phyloP scores from a whole-genome alignment of 495 filamentous ascomycete genomes.

The Tuber brumale region DNA sequence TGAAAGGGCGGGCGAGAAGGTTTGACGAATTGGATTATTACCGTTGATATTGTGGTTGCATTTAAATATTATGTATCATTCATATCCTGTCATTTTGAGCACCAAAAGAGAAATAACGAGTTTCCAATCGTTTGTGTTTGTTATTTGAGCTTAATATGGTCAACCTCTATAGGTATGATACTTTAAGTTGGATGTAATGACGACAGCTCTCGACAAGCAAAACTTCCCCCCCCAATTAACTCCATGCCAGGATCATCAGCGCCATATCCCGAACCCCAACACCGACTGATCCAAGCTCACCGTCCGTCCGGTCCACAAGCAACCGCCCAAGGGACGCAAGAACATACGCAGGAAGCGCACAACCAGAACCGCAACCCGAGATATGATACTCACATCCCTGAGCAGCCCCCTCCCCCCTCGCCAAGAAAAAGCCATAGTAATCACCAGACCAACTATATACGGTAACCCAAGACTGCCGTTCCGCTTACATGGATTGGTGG shows the following conservation, averaged over 20 bases:
- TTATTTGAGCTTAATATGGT: neutral
- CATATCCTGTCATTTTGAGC: neutral
- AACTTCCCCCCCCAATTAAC: too few relatives aligned
- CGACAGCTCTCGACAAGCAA: neutral
- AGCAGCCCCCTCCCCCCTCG: too few relatives aligned
- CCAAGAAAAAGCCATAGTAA: constrained; percentile 6
- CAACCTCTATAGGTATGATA: neutral
- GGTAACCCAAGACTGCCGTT: too few relatives aligned
- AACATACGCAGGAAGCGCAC: too few relatives aligned
- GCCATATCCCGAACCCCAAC: neutral
- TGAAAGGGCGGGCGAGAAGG: neutral
- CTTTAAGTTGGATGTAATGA: neutral
- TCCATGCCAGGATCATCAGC: neutral
- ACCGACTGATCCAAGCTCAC: neutral
- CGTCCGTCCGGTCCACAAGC: too few relatives aligned
- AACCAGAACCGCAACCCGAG: too few relatives aligned
- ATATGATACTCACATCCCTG: too few relatives aligned
- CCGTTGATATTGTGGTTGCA: neutral
- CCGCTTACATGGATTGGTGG: constrained; percentile 8
- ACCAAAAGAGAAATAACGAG: neutral
- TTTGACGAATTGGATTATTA: neutral
- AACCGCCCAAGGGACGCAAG: too few relatives aligned
- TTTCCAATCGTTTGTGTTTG: neutral
- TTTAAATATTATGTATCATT: neutral
- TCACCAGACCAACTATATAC: constrained; percentile 6